Percentiles rank a stretch among this genome's conserved stretches.
Evolutionary conservation across 2,329 filamentous ascomycete species (phyloP).

Genomic region (Aspergillus cejpii): DNA sequence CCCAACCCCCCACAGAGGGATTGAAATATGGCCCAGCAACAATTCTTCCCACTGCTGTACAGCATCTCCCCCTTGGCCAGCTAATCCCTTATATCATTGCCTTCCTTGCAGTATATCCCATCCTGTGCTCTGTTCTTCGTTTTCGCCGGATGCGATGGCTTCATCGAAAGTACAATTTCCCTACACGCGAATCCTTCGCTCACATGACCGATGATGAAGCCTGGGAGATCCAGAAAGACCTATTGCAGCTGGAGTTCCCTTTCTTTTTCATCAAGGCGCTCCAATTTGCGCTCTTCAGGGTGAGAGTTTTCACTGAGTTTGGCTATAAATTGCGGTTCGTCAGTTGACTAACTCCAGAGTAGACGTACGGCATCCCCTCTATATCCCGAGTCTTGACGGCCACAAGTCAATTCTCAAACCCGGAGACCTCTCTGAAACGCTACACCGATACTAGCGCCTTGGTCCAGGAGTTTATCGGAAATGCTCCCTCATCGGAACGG

Average conservation of each 20-base stretch:
- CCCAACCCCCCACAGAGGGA: neutral
- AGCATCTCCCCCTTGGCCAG: slow-evolving; percentile 8
- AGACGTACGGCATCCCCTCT: slow-evolving; percentile 53
- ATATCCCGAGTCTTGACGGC: slow-evolving; percentile 47
- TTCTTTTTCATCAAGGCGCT: slow-evolving; percentile 46
- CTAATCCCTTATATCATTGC: slow-evolving; percentile 21
- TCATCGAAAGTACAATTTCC: slow-evolving; percentile 41
- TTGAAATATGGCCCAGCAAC: neutral
- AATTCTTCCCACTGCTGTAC: neutral
- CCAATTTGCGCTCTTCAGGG: slow-evolving; percentile 55
- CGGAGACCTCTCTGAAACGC: slow-evolving; percentile 47
- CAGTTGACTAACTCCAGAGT: slow-evolving; percentile 5
- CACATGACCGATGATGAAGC: slow-evolving; percentile 52
- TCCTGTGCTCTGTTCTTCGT: slow-evolving; percentile 25
- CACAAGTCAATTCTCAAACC: slow-evolving; percentile 46
- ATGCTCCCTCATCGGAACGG: slow-evolving; percentile 42
- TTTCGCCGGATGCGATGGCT: slow-evolving; percentile 34
- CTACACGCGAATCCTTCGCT: slow-evolving; percentile 42
- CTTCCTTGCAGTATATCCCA: slow-evolving; percentile 22
- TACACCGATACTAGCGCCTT: slow-evolving; percentile 49
- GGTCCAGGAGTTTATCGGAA: slow-evolving; percentile 44
- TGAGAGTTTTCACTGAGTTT: too few species aligned
- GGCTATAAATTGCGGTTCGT: too few species aligned
- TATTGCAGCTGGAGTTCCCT: slow-evolving; percentile 52
- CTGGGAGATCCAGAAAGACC: slow-evolving; percentile 43